These are phyloP conservation scores for Beta macrorhiza DNA, from an alignment of 179 eudicot species.

Conservation along the genomic window DNA sequence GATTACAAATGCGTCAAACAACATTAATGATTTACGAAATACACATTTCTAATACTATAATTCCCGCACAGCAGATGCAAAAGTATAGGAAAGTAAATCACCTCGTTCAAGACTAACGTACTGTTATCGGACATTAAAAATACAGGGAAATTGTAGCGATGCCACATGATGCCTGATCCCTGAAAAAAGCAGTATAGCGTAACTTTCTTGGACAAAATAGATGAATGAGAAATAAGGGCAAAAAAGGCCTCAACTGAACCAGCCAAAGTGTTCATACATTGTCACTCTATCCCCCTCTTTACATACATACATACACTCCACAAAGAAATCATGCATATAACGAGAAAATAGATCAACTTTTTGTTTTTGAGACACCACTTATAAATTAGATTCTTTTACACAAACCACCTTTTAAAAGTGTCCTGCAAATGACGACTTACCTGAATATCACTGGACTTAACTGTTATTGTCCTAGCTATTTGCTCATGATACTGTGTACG, in stretches of 20 bases:
- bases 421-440: too few species aligned
- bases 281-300: neutral
- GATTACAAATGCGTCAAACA: neutral
- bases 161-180: conserved; percentile 94
- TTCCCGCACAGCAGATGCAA: neutral
- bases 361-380: too few species aligned
- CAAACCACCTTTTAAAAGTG: too few species aligned
- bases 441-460: too few species aligned
- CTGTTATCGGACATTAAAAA: conserved; percentile 61
- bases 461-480: too few species aligned
- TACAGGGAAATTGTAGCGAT: conserved; percentile 70
- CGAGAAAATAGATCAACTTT: neutral
- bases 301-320: neutral
- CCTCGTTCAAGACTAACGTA: conserved; percentile 62
- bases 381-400: too few species aligned
- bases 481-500: too few species aligned
- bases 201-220: conserved; percentile 3
- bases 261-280: neutral
- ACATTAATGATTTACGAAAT: neutral
- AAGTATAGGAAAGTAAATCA: conserved; percentile 25
- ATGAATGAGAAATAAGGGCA: conserved; percentile 4
- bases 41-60: neutral
- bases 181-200: conserved; percentile 33
- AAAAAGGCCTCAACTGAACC: neutral
- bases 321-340: neutral